Evolutionary conservation across 768 basidiomycete genomes (phyloP).

Genomic region (Coprinellus aureogranulatus): DNA sequence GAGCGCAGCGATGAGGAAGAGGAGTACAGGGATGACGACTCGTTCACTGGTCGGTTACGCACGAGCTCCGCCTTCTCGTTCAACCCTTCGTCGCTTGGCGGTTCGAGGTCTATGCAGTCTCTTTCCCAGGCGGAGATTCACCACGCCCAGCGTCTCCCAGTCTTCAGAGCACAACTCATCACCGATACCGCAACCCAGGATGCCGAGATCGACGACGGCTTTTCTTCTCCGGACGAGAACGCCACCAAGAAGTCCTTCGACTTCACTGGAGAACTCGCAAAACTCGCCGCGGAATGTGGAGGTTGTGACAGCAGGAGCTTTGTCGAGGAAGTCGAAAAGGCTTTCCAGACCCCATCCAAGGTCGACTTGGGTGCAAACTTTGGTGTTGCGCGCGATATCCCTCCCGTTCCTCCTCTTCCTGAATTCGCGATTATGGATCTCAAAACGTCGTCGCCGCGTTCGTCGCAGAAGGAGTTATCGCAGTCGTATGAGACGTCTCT

Average conservation of each 20-base stretch:
- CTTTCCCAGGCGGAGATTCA: background rate
- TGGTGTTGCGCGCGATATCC: constrained; percentile 37
- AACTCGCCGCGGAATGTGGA: constrained; percentile 67
- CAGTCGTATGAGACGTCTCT: constrained; percentile 12
- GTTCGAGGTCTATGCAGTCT: no score
- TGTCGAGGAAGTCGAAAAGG: constrained; percentile 77
- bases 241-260: constrained; percentile 81
- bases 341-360: constrained; percentile 75
- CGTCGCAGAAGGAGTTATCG: constrained; percentile 3
- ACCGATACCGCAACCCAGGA: background rate
- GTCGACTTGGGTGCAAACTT: constrained; percentile 56
- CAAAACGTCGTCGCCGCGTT: no score
- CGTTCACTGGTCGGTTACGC: constrained; percentile 2
- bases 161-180: constrained; percentile 14
- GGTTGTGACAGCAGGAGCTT: constrained; percentile 71
- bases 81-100: background rate
- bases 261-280: constrained; percentile 75
- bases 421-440: no score
- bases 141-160: constrained; percentile 5
- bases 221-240: constrained; percentile 10
- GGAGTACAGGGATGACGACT: background rate
- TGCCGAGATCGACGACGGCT: background rate
- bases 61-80: background rate
- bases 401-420: constrained; percentile 51
- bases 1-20: constrained; percentile 3